Percentiles rank a stretch among this genome's conserved stretches.
Conservation (phyloP, 192 early-diverging fungal genomes). For the Umbelopsis sp. region DNA sequence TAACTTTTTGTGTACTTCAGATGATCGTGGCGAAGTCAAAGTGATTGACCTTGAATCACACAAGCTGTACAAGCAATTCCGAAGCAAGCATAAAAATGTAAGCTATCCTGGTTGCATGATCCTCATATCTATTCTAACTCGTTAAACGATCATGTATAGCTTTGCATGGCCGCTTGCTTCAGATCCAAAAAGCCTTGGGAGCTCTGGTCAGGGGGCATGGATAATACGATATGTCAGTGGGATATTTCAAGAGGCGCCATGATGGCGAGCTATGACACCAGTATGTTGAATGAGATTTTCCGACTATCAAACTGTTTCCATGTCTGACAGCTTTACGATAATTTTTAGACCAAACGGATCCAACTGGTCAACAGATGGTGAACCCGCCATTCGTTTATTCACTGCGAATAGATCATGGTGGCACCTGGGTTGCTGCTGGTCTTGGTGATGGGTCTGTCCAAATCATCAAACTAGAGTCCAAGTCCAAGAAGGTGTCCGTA, state of each 20-base stretch:
- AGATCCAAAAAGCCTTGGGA: slow-evolving; percentile 48
- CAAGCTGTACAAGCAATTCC: slow-evolving; percentile 41
- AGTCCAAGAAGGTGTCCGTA: slow-evolving; percentile 6
- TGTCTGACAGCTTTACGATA: no score
- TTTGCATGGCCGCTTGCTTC: slow-evolving; percentile 54
- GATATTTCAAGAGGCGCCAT: slow-evolving; percentile 49
- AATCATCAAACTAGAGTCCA: slow-evolving; percentile 22
- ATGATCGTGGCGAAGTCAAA: slow-evolving; percentile 51
- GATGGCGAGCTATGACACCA: slow-evolving; percentile 39
- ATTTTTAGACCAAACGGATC: slow-evolving; percentile 14
- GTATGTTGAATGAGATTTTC: slow-evolving; percentile 25
- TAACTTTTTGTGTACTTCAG: slow-evolving; percentile 44
- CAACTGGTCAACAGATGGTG: slow-evolving; percentile 45
- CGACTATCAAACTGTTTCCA: not conserved
- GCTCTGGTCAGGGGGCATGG: slow-evolving; percentile 55
- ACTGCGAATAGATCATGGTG: slow-evolving; percentile 38
- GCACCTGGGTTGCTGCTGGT: slow-evolving; percentile 43
- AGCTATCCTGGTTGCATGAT: not conserved
- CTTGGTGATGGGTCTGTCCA: slow-evolving; percentile 50
- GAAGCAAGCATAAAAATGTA: slow-evolving; percentile 52
- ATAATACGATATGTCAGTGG: slow-evolving; percentile 48
- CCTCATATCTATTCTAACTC: not conserved
- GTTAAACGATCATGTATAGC: slow-evolving; percentile 20
- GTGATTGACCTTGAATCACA: slow-evolving; percentile 49
- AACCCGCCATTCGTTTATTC: slow-evolving; percentile 61